Evolutionary conservation across 805 yeast genomes (phyloP), one percentile per base, ranked within the genome.

Genomic region (Nakazawaea ambrosiae): DNA sequence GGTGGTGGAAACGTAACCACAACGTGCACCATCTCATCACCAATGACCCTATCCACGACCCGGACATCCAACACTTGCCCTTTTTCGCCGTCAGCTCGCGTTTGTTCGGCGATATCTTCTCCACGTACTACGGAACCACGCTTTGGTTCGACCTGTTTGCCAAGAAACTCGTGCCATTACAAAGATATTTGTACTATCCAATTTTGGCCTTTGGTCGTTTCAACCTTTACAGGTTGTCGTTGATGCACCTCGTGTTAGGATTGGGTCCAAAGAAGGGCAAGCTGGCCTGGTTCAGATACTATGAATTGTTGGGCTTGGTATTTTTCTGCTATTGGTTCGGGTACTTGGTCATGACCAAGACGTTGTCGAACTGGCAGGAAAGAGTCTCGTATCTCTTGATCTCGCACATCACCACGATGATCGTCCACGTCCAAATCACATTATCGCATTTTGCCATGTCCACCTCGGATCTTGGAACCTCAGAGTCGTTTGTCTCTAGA

Each of bases 1-100:
- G 95, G 2, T 87, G 96, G 96, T 87, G 96, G 96, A 88, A 87
- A 49, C 68, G 89, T 36, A 87, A 84, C 57, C 96, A 87, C 59
- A 87, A 87, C 54, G 94, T 87, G n/a, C 96, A 87, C 58, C 96
- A 87, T 55, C 61, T 87, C 36, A 70, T 87, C 38, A 83, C 96
- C n/a, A 87, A 87, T 57, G 95, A 87, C 53, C 96, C 96, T 0
- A 81, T 82, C 2, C 95, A 88, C 53, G 96, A 87, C 51, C 96
- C 96, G 0, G 96, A 87, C 59, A 88, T 87, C 53, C 96, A 87
- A 58, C 96, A 87, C 59, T 57, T 87, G 45, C 96, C 96, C 1
- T 87, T 87, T 49, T 87, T 87, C 54, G 94, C 95, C 2, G 94
- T 87, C 15, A 78, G 88, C 38, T 68, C 83, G 1, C 64, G 82